A percentile compares a stretch with the other conserved stretches of the same genome.
Evolutionary conservation across 169 alveolate species (phyloP).

Genomic region (Perkinsus olseni): DNA sequence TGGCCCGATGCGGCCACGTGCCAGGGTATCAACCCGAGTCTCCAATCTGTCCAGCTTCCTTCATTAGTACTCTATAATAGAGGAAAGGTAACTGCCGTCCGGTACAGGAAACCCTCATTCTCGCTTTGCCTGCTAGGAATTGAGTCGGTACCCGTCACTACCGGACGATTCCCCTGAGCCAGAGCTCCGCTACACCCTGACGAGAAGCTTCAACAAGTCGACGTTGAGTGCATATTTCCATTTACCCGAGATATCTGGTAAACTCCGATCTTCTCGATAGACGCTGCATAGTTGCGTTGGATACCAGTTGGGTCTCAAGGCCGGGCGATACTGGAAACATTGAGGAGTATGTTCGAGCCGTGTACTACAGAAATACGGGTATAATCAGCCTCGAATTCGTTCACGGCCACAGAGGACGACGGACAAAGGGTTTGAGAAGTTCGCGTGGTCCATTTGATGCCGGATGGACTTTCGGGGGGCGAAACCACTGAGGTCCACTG

Average conservation of each 20-base stretch:
- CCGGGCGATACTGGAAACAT: no score
- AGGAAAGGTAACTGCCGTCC: not conserved
- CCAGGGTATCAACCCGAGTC: not conserved
- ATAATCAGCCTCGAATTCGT: no score
- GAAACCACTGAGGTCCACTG: no score
- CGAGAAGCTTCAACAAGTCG: not conserved
- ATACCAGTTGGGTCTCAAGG: no score
- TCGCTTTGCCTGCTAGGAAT: not conserved
- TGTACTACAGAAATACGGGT: no score
- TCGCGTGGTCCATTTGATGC: no score
- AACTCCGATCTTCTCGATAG: not conserved
- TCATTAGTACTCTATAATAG: not conserved
- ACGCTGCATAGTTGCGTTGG: not conserved
- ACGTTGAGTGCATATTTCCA: not conserved
- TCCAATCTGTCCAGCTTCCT: not conserved
- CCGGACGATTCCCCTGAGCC: not conserved
- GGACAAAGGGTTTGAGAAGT: no score
- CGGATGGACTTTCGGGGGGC: no score
- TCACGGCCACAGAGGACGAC: no score
- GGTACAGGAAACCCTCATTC: not conserved
- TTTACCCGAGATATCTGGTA: not conserved
- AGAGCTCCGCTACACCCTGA: not conserved
- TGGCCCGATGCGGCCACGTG: not conserved
- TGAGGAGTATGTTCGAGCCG: no score
- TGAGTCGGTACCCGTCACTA: not conserved